A percentile compares a stretch with the other conserved stretches of the same genome.
These are phyloP conservation scores for Boletus nobilissimus DNA, from an alignment of 1,284 basidiomycete species.

Conservation along the genomic window DNA sequence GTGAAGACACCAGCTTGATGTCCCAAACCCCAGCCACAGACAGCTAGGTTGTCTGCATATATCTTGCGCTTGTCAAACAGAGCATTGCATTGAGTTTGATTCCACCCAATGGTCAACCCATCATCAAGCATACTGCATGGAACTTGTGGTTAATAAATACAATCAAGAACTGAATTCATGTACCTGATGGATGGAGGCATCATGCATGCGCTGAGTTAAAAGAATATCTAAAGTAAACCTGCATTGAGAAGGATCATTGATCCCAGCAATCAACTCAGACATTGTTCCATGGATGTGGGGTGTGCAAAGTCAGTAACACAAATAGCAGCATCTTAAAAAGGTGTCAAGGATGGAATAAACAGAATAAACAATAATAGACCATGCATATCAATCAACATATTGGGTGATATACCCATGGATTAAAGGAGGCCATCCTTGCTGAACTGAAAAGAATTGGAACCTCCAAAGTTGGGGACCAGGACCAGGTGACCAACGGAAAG, in stretches of 20 bases:
- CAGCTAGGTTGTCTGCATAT: not conserved
- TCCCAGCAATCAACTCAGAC: not conserved
- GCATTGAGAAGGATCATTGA: not conserved
- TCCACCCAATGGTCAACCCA: constrained; percentile 1
- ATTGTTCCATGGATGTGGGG: not conserved
- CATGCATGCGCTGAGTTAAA: not conserved
- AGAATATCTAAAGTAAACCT: not conserved
- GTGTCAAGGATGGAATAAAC: not conserved
- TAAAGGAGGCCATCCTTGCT: not conserved
- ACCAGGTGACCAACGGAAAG: not conserved
- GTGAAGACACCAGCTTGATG: not conserved
- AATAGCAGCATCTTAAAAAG: not conserved
- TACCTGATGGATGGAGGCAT: not conserved
- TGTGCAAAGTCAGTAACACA: not conserved
- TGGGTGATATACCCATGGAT: not conserved
- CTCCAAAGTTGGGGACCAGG: not conserved
- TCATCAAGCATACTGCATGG: constrained; percentile 2
- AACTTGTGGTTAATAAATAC: not conserved
- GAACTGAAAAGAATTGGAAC: not conserved
- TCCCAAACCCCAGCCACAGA: not conserved
- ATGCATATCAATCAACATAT: constrained; percentile 3
- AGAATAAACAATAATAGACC: not conserved
- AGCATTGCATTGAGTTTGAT: not conserved
- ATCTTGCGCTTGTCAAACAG: not conserved
- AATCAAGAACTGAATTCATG: not conserved